A percentile compares a stretch with the other conserved stretches of the same genome.
Conservation (phyloP, 2,329 filamentous ascomycete species). For the Exophiala lecanii-corni region DNA sequence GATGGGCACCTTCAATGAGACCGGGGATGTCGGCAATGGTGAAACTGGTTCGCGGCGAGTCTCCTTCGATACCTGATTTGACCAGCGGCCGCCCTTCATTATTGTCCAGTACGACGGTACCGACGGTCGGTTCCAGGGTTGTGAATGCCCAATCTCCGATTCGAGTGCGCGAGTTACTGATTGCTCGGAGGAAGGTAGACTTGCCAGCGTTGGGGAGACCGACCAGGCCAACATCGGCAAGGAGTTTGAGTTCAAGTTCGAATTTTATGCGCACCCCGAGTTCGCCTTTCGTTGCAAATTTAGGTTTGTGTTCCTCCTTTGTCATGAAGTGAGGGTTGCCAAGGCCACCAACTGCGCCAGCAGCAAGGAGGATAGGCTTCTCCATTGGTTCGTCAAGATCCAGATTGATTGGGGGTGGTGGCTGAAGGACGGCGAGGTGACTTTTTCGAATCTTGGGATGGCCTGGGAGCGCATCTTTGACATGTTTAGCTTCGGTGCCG, state of each 20-base stretch:
- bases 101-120: constrained; percentile 88
- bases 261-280: constrained; percentile 71
- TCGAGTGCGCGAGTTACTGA: constrained; percentile 83
- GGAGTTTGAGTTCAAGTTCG: constrained; percentile 86
- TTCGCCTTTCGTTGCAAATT: constrained; percentile 85
- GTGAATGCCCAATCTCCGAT: constrained; percentile 97
- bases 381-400: constrained; percentile 74
- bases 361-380: constrained; percentile 76
- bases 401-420: constrained; percentile 65
- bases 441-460: constrained; percentile 48
- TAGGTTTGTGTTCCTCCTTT: constrained; percentile 67
- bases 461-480: constrained; percentile 32
- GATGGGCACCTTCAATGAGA: constrained; percentile 83
- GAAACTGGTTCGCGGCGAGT: constrained; percentile 68
- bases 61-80: constrained; percentile 41
- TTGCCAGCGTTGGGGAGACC: constrained; percentile 96
- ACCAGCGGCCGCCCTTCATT: constrained; percentile 68
- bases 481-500: constrained; percentile 14
- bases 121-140: constrained; percentile 89
- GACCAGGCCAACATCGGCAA: constrained; percentile 91
- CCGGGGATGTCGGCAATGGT: constrained; percentile 95
- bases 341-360: constrained; percentile 81
- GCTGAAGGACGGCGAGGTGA: constrained; percentile 61
- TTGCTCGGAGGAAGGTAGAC: constrained; percentile 79
- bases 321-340: constrained; percentile 92